phyloP scores from a whole-genome alignment of 2,329 filamentous ascomycete species.

The Aspergillus felis region DNA sequence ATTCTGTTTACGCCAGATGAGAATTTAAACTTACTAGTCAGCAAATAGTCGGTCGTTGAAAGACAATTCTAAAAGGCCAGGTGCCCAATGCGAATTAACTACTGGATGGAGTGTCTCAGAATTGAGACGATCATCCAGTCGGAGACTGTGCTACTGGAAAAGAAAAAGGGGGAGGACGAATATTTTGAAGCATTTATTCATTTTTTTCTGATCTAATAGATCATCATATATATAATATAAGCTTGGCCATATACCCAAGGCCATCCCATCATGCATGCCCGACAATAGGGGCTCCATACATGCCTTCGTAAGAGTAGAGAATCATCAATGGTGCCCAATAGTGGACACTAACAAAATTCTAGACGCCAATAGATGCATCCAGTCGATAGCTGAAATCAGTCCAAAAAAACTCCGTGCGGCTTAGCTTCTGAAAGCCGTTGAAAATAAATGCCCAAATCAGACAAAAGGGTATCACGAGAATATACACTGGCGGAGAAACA shows the following conservation, averaged over 20 bases:
- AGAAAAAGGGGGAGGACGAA: neutral
- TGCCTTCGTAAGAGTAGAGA: constrained; percentile 8
- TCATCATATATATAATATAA: neutral
- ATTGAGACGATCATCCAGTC: neutral
- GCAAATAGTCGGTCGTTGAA: no score
- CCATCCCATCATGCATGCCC: neutral
- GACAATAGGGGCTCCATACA: constrained; percentile 8
- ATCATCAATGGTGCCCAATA: constrained; percentile 8
- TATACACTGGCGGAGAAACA: neutral
- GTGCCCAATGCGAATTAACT: no score
- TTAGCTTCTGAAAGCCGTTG: neutral
- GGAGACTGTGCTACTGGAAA: neutral
- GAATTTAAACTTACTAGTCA: no score
- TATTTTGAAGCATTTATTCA: neutral
- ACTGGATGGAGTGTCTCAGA: neutral
- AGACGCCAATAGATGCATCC: constrained; percentile 9
- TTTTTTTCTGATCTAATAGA: neutral
- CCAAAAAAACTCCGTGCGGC: neutral
- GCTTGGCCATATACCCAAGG: neutral
- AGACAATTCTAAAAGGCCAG: no score
- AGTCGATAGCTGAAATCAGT: neutral
- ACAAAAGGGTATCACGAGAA: neutral
- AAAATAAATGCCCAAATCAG: neutral
- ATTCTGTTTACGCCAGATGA: no score
- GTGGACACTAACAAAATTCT: constrained; percentile 8